A percentile compares a stretch with the other conserved stretches of the same genome.
phyloP scores from a whole-genome alignment of 768 basidiomycete genomes.

The Mycena capillaripes region DNA sequence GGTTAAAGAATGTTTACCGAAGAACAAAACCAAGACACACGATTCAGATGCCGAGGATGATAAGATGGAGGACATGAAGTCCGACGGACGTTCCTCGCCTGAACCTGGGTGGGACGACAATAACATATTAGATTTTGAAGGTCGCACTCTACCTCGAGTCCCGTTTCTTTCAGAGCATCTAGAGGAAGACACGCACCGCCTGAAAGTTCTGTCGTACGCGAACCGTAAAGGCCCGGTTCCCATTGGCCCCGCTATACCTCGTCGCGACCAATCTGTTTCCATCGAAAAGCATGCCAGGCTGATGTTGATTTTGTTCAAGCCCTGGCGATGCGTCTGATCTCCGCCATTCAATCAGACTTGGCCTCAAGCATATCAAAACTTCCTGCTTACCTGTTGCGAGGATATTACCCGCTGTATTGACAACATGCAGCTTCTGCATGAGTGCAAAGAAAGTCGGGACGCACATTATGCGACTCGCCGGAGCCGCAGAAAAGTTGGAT shows the following conservation, averaged over 20 bases:
- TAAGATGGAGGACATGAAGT: background rate
- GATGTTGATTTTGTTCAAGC: conserved; percentile 48
- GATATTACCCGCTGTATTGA: conserved; percentile 25
- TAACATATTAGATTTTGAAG: background rate
- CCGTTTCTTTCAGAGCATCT: background rate
- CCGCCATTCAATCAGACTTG: background rate
- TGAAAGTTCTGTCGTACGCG: background rate
- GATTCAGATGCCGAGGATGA: background rate
- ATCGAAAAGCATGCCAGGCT: conserved; percentile 19
- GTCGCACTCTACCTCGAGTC: background rate
- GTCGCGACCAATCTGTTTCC: background rate
- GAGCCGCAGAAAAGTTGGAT: background rate
- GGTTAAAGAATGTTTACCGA: background rate
- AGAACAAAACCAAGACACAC: background rate
- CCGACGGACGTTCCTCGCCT: background rate
- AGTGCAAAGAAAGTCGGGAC: conserved; percentile 24
- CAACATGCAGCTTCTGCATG: conserved; percentile 22
- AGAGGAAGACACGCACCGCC: background rate
- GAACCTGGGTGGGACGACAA: background rate
- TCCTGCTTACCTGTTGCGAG: background rate
- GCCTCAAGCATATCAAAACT: background rate
- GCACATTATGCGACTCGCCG: background rate
- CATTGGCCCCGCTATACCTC: background rate
- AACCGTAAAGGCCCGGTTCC: background rate
- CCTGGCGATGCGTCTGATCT: conserved; percentile 18